Evolutionary conservation across 441 rosid genomes (phyloP), one percentile per base, ranked within the genome.

Genomic region (Theobroma grandiflorum): DNA sequence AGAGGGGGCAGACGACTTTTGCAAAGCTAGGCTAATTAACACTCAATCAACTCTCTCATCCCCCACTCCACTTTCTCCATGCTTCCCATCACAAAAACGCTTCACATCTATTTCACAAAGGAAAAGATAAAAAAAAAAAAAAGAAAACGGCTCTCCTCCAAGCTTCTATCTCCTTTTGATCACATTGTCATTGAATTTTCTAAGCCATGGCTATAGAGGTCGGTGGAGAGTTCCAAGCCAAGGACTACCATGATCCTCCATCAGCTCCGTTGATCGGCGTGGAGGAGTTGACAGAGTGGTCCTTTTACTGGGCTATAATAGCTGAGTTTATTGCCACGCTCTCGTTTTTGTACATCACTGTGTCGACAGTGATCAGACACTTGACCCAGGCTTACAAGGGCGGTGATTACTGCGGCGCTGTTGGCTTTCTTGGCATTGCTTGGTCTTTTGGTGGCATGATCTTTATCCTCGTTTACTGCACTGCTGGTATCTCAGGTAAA

Each of bases 161-260:
- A 45, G 26, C 53, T 72, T 74, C 71, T 61, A 31, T 26, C 77
- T 74, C 76, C 42, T 33, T 78, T 61, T 59, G 59, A 73, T 77
- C 35, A 38, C 77, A 58, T 75, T 40, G 22, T 35, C 37, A 52
- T 42, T 73, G 14, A 65, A 1, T 33, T 57, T 43, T 77, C 74
- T 35, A 10, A 61, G 45, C 49, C 0, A 92, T 92, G 94, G 91
- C 78, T 1, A 52, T 80, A 14, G 91, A 91, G 72, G 87, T 76
- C 74, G 93, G 88, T 57, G 79, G 83, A 6, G 88, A 84, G 59
- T 79, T 76, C 76, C 83, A 66, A 12, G 79, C 87, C 37, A 86
- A 80, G 82, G 94, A 91, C 81, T 89, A 91, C 85, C 82, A 80
- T 7, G 94, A 91, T 76, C 91, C 86, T 8, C 89, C 89, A 6